These are phyloP conservation scores for Hanseniaspora mollemarum DNA, from an alignment of 805 yeast genomes.

Conservation along the genomic window DNA sequence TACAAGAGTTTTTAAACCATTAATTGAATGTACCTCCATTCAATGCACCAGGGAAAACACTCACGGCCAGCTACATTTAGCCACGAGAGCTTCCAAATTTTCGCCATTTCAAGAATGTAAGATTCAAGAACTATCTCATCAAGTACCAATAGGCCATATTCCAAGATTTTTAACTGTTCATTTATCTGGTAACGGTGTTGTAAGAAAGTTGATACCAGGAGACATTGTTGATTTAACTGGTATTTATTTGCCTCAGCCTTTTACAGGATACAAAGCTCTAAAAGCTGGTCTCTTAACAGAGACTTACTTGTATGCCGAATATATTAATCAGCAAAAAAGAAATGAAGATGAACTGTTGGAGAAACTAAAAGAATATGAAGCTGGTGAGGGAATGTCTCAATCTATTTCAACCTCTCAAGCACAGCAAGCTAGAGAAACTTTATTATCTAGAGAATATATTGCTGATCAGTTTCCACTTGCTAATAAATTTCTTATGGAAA, in stretches of 20 bases:
- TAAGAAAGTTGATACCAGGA: conserved; percentile 81
- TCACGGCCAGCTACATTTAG: conserved; percentile 80
- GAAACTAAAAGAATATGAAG: conserved; percentile 41
- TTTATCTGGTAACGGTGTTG: conserved; percentile 74
- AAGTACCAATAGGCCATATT: conserved; percentile 96
- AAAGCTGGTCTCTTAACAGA: conserved; percentile 90
- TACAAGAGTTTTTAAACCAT: conserved; percentile 74
- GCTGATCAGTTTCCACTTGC: conserved; percentile 9
- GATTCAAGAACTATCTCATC: conserved; percentile 86
- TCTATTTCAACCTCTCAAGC: neutral
- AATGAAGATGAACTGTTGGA: conserved; percentile 34
- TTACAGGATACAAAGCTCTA: conserved; percentile 87
- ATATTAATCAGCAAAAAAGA: conserved; percentile 70
- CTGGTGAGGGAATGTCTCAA: conserved; percentile 17
- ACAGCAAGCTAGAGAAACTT: neutral
- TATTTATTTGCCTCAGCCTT: conserved; percentile 84
- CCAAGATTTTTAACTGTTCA: conserved; percentile 81
- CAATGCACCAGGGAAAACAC: conserved; percentile 68
- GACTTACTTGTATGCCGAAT: conserved; percentile 82
- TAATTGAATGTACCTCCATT: conserved; percentile 71
- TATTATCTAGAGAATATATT: conserved; percentile 2
- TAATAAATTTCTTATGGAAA: conserved; percentile 20
- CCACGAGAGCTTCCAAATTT: conserved; percentile 92
- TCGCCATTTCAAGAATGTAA: conserved; percentile 90
- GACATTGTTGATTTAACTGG: conserved; percentile 91